Base-by-base conservation (phyloP, 139 green algal species). In the Astrephomene gubernaculifera region DNA sequence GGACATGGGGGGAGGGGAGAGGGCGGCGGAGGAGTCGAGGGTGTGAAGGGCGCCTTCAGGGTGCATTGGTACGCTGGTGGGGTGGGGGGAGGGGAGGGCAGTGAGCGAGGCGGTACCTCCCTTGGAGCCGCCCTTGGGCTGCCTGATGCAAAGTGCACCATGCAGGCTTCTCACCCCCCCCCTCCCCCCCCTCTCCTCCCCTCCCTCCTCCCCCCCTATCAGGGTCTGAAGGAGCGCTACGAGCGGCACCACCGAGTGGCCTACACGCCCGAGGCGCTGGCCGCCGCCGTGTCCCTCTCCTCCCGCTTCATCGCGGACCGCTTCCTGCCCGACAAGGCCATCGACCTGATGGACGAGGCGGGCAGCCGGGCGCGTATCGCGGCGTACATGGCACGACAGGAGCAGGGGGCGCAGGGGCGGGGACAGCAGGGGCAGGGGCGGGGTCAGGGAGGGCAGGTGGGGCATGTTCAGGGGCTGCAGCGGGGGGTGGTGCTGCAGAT, bases 261-360 rank as follows among this genome's bases (percentile, higher is more conserved):
- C 19, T 95, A 96, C 88, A 94, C 83, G 19, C 80, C 91, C 39
- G 90, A 93, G 83, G 92, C 91, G 10, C 70, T 95, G 43, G 71
- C 89, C 63, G 90, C 91, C 29, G 92, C 91, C 14, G 92, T 94
- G 29, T 53, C 61, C 24, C 91, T 94, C 4, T 91, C 80, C 64
- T 45, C 85, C 52, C 86, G 87, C 79, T 95, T 94, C 89, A 96
- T 96, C 76, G 85, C 87, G 0, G 97, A 99, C 91, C 89, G 97
- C n/a, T 92, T 94, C 68, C 90, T 99, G 69, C 97, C 97, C 0
- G 97, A 99, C 91, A 99, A 99, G 92, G 96, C 97, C 53, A 99
- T 99, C 54, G 97, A 99, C 90, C 84, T 99, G n/a, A 85, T 99
- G 71, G 97, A 99, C 86, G 97, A 99, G 92, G 97, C 97, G 17